A percentile compares a stretch with the other conserved stretches of the same genome.
These are phyloP conservation scores for Gossypium armourianum DNA, from an alignment of 441 rosid species.

Conservation along the genomic window DNA sequence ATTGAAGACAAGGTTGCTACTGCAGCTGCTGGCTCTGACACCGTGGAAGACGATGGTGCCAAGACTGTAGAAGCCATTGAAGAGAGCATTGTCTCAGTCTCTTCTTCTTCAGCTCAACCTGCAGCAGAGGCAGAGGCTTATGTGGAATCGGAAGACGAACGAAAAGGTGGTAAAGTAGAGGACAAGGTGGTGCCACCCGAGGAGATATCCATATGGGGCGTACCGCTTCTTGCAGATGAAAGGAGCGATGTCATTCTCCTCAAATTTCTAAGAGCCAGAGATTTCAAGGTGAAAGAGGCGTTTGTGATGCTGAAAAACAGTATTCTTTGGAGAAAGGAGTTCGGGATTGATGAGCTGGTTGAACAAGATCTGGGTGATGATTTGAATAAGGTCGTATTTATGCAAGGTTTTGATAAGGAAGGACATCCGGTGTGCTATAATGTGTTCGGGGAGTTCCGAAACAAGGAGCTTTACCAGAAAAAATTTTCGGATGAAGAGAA, in stretches of 20 bases:
- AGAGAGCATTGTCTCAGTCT: conserved; percentile 49
- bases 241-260: conserved; percentile 40
- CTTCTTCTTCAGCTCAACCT: conserved; percentile 25
- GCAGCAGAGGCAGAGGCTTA: background rate
- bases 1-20: conserved; percentile 10
- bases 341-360: conserved; percentile 30
- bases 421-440: conserved; percentile 44
- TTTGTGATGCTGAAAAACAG: conserved; percentile 42
- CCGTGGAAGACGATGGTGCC: conserved; percentile 43
- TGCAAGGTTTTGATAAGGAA: conserved; percentile 34
- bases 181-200: conserved; percentile 25
- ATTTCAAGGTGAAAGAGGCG: conserved; percentile 44
- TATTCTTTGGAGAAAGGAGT: conserved; percentile 38
- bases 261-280: conserved; percentile 43
- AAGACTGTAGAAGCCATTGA: conserved; percentile 61
- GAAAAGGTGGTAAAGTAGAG: background rate
- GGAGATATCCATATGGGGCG: conserved; percentile 38
- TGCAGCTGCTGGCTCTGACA: conserved; percentile 8
- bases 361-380: conserved; percentile 24
- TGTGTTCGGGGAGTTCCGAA: conserved; percentile 36
- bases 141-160: background rate
- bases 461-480: conserved; percentile 33
- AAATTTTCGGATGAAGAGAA: conserved; percentile 34
- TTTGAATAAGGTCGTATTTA: conserved; percentile 32
- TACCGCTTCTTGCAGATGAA: conserved; percentile 38